Evolutionary conservation across 2,329 filamentous ascomycete species (phyloP).

Genomic region (Colletotrichum cordylinicola): DNA sequence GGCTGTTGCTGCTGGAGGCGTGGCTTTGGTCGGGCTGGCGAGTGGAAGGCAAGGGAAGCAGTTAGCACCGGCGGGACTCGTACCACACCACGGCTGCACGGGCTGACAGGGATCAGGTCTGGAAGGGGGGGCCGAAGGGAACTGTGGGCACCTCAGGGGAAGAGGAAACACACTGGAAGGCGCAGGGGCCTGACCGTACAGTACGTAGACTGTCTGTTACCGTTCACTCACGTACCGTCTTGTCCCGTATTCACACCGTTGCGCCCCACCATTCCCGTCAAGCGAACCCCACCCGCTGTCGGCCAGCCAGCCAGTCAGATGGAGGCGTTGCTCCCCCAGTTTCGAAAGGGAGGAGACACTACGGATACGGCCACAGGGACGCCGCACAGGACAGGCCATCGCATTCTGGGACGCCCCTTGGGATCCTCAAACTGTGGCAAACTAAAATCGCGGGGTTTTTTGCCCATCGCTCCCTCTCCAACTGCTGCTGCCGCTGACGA

Average conservation of each 20-base stretch:
- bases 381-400: not conserved
- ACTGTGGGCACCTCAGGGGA: not conserved
- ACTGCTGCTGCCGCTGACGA: not conserved
- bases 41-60: conserved; percentile 17
- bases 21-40: not conserved
- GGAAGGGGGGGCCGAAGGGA: conserved; percentile 3
- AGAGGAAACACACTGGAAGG: conserved; percentile 3
- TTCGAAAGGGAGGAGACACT: conserved; percentile 20
- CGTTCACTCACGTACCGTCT: not conserved
- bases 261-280: not conserved
- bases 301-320: not conserved
- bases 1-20: not conserved
- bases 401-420: not conserved
- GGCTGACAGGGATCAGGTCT: not conserved
- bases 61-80: not conserved
- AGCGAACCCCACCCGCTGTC: not conserved
- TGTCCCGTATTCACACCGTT: not conserved
- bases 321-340: conserved; percentile 6
- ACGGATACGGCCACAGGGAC: not conserved
- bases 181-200: not conserved
- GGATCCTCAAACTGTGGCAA: conserved; percentile 17
- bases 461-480: not conserved
- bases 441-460: conserved; percentile 16
- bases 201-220: not conserved
- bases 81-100: not conserved